These are phyloP conservation scores for Stentor coeruleus DNA, from an alignment of 73 alveolate species.

Conservation along the genomic window DNA sequence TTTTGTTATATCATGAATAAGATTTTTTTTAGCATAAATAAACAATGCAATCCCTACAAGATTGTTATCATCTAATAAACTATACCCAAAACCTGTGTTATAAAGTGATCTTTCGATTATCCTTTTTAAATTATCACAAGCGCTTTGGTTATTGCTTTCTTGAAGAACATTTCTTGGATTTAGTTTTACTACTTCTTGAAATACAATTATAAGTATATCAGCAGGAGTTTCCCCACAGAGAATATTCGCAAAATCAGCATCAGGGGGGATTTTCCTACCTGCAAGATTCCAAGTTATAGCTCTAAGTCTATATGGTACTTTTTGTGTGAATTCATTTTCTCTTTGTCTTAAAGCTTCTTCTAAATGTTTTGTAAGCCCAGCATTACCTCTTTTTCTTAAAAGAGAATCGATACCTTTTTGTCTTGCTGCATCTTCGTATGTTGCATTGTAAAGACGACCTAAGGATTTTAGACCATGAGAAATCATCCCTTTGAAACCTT, in stretches of 20 bases:
- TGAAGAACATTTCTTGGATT: constrained; percentile 52
- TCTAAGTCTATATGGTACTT: neutral
- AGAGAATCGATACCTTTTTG: constrained; percentile 66
- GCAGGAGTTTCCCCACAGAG: constrained; percentile 48
- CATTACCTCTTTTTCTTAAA: constrained; percentile 16
- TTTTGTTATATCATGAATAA: constrained; percentile 35
- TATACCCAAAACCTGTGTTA: constrained; percentile 42
- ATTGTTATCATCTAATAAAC: constrained; percentile 24
- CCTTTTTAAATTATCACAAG: neutral
- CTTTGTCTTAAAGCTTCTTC: constrained; percentile 17
- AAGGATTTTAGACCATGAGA: constrained; percentile 65
- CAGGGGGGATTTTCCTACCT: neutral
- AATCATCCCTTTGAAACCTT: constrained; percentile 58
- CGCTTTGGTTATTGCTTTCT: constrained; percentile 24
- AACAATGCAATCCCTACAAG: constrained; percentile 57
- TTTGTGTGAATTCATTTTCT: neutral
- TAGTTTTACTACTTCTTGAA: constrained; percentile 79
- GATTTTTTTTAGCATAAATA: constrained; percentile 43
- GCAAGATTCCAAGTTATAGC: constrained; percentile 23
- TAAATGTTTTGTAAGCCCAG: constrained; percentile 5
- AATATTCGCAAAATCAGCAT: neutral
- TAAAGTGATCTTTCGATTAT: neutral
- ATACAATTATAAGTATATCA: constrained; percentile 68
- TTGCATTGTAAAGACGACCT: constrained; percentile 65
- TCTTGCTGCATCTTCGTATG: constrained; percentile 60